A percentile compares a stretch with the other conserved stretches of the same genome.
Evolutionary conservation across 257 asterid genomes (phyloP).

Genomic region (Jacaranda copaia): DNA sequence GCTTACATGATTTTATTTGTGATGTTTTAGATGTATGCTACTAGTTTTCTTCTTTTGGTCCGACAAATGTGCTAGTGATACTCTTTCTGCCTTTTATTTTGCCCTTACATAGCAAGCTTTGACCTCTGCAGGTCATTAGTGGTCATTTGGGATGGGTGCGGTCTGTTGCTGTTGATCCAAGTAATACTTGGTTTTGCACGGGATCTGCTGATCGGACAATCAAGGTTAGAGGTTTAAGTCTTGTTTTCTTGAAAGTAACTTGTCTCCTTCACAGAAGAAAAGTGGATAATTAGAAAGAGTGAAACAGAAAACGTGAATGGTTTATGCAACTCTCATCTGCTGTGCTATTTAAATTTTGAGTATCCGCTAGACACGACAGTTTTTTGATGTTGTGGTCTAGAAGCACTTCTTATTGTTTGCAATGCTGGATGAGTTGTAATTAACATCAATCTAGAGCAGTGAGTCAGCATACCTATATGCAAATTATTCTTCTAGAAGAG

Average conservation of each 20-base stretch:
- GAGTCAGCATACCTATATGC: conserved; percentile 15
- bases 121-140: conserved; percentile 77
- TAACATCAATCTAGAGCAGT: conserved; percentile 1
- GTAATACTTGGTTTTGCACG: conserved; percentile 89
- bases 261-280: neutral
- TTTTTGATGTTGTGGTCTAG: neutral
- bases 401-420: neutral
- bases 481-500: neutral
- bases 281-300: conserved; percentile 5
- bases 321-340: conserved; percentile 13
- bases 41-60: conserved; percentile 4
- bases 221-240: conserved; percentile 57
- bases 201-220: conserved; percentile 96
- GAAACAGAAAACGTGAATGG: conserved; percentile 12
- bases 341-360: neutral
- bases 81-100: conserved; percentile 2
- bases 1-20: conserved; percentile 11
- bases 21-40: neutral
- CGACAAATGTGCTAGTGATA: neutral
- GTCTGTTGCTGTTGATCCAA: conserved; percentile 94
- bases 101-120: conserved; percentile 25
- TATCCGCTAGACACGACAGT: neutral
- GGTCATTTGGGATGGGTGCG: conserved; percentile 98
- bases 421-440: neutral
- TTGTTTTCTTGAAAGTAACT: conserved; percentile 17